A percentile compares a stretch with the other conserved stretches of the same genome.
Conservation (phyloP, 1,284 basidiomycete species). For the Malassezia globosa region DNA sequence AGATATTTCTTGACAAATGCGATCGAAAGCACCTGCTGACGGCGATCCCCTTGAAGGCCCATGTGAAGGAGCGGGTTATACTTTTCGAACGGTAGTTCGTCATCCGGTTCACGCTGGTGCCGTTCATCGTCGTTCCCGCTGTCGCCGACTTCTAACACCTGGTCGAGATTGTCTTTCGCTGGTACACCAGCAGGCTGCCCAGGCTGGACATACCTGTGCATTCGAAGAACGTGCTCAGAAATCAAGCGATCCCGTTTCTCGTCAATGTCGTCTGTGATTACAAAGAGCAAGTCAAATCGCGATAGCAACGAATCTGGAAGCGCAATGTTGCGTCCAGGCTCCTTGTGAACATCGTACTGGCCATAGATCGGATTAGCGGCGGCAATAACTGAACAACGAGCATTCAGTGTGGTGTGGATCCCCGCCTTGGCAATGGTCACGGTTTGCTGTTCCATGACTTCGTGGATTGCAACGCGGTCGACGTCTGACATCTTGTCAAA, state of each 20-base stretch:
- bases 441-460: constrained; percentile 97
- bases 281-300: constrained; percentile 96
- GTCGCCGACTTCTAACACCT: constrained; percentile 41
- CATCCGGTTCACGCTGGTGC: constrained; percentile 8
- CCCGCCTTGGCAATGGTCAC: constrained; percentile 99
- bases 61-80: constrained; percentile 90
- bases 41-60: constrained; percentile 53
- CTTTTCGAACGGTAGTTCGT: constrained; percentile 59
- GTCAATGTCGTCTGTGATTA: constrained; percentile 95
- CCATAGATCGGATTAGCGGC: constrained; percentile 99
- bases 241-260: constrained; percentile 86
- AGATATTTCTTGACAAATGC: constrained; percentile 97
- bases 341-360: constrained; percentile 98
- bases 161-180: constrained; percentile 68
- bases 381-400: constrained; percentile 91
- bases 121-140: constrained; percentile 9
- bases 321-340: constrained; percentile 96
- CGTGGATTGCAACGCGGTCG: constrained; percentile 98
- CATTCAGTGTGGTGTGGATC: constrained; percentile 95
- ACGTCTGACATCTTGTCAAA: constrained; percentile 99
- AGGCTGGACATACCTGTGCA: constrained; percentile 92
- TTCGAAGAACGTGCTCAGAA: constrained; percentile 91
- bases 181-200: constrained; percentile 82
- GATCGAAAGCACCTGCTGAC: constrained; percentile 74
- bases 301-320: constrained; percentile 94